Base-by-base conservation (phyloP, 352 stramenopile species). In the Globisporangium alternatum region DNA sequence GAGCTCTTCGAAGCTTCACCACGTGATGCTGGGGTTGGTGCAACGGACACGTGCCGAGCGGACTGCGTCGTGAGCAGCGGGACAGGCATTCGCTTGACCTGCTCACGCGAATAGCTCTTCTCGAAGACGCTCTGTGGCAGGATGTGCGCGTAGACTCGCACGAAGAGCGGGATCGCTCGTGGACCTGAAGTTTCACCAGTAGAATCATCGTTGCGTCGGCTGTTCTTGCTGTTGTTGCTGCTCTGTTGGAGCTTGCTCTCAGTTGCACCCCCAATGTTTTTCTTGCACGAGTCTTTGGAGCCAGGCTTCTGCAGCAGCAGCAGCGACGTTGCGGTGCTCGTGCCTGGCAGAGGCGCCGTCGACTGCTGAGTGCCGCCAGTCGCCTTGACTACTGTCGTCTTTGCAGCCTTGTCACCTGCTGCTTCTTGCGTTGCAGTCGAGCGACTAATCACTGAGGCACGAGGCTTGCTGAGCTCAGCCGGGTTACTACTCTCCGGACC, bases 351-450 rank as follows among this genome's bases (percentile, higher is more conserved):
- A 13, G 28, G 2, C 5, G 30, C 12, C n/a, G 35, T 7, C 7
- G 19, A 43, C 30, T 39, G 51, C 51, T 56, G 51, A 56, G 25
- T 21, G 21, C 31, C 52, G 2, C 35, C n/a, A 49, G 5, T 28
- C 21, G 2, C 21, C 17, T 37, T 33, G 13, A 8, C 21, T 33
- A 28, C 15, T 41, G 5, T 22, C 28, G 52, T 31, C 52, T 54
- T 64, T 15, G 30, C 10, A 7, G 37, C 10, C 21, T 80, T 79
- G 45, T 81, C 70, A 15, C 54, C 56, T 13, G 77, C 71, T 25
- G 82, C 82, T 39, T 87, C 75, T 44, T 89, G 81, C 3, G 81
- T 84, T 21, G 78, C 79, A 13, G 75, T 90, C 0, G 81, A 90
- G 39, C 77, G 75, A 49, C 72, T 77, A 52, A 90, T 83, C 9